A percentile compares a stretch with the other conserved stretches of the same genome.
Evolutionary conservation across 768 basidiomycete genomes (phyloP).

Genomic region (Paxillus ammoniavirescens): DNA sequence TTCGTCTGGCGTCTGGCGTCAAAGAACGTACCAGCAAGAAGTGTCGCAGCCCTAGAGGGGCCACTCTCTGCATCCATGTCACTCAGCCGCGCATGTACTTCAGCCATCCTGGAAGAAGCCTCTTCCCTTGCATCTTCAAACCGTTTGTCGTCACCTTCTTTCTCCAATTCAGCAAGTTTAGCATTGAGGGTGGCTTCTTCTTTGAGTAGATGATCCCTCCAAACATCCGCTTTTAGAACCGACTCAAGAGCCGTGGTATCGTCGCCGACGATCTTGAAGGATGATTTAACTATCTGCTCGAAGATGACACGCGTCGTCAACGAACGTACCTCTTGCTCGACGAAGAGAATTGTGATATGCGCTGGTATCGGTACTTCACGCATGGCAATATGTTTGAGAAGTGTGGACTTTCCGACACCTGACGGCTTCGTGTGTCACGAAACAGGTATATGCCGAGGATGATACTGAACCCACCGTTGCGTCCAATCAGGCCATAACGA

Average conservation of each 20-base stretch:
- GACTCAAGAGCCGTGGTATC: constrained; percentile 91
- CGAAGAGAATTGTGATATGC: constrained; percentile 96
- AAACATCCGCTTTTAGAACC: constrained; percentile 99
- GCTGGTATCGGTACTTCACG: constrained; percentile 91
- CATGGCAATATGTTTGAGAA: constrained; percentile 91
- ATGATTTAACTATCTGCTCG: not conserved
- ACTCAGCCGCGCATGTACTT: constrained; percentile 86
- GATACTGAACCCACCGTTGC: constrained; percentile 53
- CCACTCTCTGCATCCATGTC: constrained; percentile 99
- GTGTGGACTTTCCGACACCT: constrained; percentile 96
- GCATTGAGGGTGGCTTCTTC: constrained; percentile 80
- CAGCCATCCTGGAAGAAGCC: constrained; percentile 73
- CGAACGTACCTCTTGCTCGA: constrained; percentile 86
- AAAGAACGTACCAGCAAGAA: constrained; percentile 68
- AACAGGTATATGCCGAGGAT: not conserved
- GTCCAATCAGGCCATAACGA: constrained; percentile 89
- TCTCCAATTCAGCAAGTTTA: constrained; percentile 68
- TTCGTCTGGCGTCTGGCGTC: not conserved
- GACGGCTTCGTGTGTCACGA: constrained; percentile 1
- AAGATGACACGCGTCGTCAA: not conserved
- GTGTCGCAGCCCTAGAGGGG: constrained; percentile 86
- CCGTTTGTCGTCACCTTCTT: constrained; percentile 72
- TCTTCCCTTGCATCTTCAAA: constrained; percentile 88
- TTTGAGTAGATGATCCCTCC: constrained; percentile 88
- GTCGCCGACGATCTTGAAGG: constrained; percentile 78